Evolutionary conservation across 768 basidiomycete species (phyloP).

Genomic region (Panaeolus papilionaceus): DNA sequence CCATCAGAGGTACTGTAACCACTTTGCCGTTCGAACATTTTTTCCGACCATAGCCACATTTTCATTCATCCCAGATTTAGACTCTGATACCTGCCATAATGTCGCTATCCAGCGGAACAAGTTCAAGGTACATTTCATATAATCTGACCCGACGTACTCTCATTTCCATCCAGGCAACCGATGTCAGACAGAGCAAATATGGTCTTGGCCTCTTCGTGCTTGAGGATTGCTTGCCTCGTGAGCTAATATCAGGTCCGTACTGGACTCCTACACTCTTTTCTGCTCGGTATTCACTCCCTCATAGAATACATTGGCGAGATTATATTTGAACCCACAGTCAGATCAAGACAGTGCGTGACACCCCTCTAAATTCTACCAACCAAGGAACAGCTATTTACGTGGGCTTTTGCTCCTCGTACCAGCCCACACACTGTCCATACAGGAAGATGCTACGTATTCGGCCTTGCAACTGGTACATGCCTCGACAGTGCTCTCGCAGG

Average conservation of each 20-base stretch:
- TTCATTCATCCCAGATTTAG: conserved; percentile 34
- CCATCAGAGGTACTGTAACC: neutral
- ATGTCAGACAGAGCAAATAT: conserved; percentile 50
- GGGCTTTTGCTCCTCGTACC: neutral
- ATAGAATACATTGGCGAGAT: conserved; percentile 75
- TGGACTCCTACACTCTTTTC: neutral
- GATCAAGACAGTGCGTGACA: conserved; percentile 55
- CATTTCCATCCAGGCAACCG: conserved; percentile 38
- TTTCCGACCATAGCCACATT: neutral
- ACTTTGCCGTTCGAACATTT: neutral
- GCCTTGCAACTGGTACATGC: conserved; percentile 49
- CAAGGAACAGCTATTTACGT: neutral
- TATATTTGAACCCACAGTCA: conserved; percentile 52
- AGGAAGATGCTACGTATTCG: conserved; percentile 67
- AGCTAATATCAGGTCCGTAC: conserved; percentile 53
- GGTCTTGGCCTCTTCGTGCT: conserved; percentile 62
- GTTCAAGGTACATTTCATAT: conserved; percentile 44
- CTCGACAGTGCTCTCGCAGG: conserved; percentile 65
- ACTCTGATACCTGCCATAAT: conserved; percentile 48
- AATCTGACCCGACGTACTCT: neutral
- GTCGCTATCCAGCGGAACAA: conserved; percentile 51
- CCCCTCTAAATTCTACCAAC: no score
- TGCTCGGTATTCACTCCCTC: neutral
- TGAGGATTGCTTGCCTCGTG: conserved; percentile 49
- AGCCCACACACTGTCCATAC: conserved; percentile 52